phyloP scores from a whole-genome alignment of 2,329 filamentous ascomycete genomes.

The Setomelanomma holmii region DNA sequence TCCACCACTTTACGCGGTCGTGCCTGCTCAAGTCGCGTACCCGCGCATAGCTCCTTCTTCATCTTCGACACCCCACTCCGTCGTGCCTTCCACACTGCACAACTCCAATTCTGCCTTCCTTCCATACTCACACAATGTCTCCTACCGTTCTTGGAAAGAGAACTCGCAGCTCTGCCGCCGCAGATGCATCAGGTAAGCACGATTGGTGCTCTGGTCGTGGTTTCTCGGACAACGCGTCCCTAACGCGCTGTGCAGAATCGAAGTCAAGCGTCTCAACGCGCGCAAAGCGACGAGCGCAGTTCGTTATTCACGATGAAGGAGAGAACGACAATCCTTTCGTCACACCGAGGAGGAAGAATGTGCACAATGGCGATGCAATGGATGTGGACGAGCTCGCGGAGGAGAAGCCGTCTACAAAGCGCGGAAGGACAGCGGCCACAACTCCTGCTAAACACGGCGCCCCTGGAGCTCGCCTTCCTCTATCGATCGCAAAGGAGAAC shows the following conservation, averaged over 20 bases:
- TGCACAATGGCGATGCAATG: constrained; percentile 51
- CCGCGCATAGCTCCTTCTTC: constrained; percentile 22
- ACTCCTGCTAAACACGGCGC: constrained; percentile 58
- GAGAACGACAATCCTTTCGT: constrained; percentile 71
- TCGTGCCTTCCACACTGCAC: constrained; percentile 27
- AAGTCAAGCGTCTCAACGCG: constrained; percentile 39
- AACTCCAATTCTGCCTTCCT: constrained; percentile 30
- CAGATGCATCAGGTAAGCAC: constrained; percentile 37
- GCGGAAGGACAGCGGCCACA: constrained; percentile 39
- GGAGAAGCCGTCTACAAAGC: constrained; percentile 45
- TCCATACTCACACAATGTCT: constrained; percentile 33
- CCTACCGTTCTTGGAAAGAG: constrained; percentile 49
- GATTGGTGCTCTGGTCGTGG: constrained; percentile 6
- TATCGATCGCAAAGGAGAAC: constrained; percentile 57
- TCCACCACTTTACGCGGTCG: constrained; percentile 26
- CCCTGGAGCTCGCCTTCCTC: constrained; percentile 49
- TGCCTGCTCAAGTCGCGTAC: constrained; percentile 21
- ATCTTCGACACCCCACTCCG: constrained; percentile 11
- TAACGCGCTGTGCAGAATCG: constrained; percentile 35
- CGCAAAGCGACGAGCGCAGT: constrained; percentile 53
- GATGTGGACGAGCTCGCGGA: constrained; percentile 54
- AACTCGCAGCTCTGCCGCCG: constrained; percentile 40
- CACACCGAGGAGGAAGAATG: constrained; percentile 42
- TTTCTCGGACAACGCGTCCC: constrained; percentile 26
- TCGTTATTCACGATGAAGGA: constrained; percentile 63